Percentiles rank a stretch among this genome's conserved stretches.
Evolutionary conservation across 257 asterid genomes (phyloP).

Genomic region (Solanum arcanum): DNA sequence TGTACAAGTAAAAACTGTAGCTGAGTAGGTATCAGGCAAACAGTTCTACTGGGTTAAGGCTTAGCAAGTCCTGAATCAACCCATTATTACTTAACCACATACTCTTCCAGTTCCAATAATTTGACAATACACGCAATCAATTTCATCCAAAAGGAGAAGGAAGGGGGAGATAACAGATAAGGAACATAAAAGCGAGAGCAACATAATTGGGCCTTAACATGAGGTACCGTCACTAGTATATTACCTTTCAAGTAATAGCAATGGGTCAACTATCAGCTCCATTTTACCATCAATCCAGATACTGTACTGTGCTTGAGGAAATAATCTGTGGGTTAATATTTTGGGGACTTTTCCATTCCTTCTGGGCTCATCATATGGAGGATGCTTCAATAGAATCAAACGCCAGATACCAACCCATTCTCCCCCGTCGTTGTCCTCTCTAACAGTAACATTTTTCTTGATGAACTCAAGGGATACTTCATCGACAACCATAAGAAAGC

Average conservation of each 20-base stretch:
- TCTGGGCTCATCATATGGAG: slow-evolving; percentile 96
- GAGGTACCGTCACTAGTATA: neutral
- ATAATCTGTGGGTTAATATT: slow-evolving; percentile 86
- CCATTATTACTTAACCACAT: neutral
- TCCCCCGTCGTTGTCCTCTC: slow-evolving; percentile 73
- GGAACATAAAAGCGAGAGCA: neutral
- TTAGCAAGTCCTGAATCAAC: neutral
- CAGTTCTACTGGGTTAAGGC: neutral
- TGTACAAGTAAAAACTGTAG: neutral
- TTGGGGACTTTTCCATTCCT: slow-evolving; percentile 98
- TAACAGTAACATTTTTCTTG: slow-evolving; percentile 49
- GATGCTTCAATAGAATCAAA: slow-evolving; percentile 66
- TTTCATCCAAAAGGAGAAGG: neutral
- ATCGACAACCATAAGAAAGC: slow-evolving; percentile 94
- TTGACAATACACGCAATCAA: neutral
- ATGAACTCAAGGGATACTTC: slow-evolving; percentile 78
- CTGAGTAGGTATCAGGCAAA: neutral
- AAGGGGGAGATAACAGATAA: neutral
- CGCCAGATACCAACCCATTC: slow-evolving; percentile 97
- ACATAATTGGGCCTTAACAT: neutral
- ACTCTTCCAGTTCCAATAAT: neutral
- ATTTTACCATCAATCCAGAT: slow-evolving; percentile 99
- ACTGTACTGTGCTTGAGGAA: slow-evolving; percentile 90
- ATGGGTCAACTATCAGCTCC: slow-evolving; percentile 95
- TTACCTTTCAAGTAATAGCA: slow-evolving; percentile 91